Conservation (phyloP, 2,329 filamentous ascomycete species). For the Fusarium cicatricum region DNA sequence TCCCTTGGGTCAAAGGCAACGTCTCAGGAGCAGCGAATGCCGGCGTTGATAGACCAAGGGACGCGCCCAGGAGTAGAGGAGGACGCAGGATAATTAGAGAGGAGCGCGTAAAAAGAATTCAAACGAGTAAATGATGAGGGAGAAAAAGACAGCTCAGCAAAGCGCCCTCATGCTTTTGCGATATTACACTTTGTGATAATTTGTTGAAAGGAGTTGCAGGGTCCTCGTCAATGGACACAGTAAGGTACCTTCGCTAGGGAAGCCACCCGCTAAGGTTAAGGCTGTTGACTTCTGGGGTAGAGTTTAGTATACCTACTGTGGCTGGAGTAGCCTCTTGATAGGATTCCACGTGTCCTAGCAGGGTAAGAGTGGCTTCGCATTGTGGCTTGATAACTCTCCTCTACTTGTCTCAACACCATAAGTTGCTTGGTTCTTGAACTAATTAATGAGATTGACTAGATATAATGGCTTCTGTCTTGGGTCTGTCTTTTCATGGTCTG, state of each 20-base stretch:
- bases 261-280: not conserved
- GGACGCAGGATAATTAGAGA: not conserved
- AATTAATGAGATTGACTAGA: no score
- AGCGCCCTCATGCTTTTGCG: conserved; percentile 23
- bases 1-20: conserved; percentile 30
- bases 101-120: not conserved
- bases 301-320: conserved; percentile 6
- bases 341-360: conserved; percentile 13
- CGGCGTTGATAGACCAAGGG: conserved; percentile 22
- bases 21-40: conserved; percentile 16
- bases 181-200: conserved; percentile 9
- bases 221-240: conserved; percentile 27
- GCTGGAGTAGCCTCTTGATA: conserved; percentile 5
- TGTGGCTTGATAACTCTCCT: not conserved
- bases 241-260: conserved; percentile 20
- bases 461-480: no score
- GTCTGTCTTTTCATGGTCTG: no score
- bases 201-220: conserved; percentile 37
- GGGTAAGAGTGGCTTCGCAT: not conserved
- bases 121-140: not conserved
- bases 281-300: conserved; percentile 26
- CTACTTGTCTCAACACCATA: not conserved
- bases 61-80: conserved; percentile 14
- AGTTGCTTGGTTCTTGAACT: no score
- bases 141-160: conserved; percentile 16